Evolutionary conservation across 768 basidiomycete genomes (phyloP).

Genomic region (Lyophyllum shimeji): DNA sequence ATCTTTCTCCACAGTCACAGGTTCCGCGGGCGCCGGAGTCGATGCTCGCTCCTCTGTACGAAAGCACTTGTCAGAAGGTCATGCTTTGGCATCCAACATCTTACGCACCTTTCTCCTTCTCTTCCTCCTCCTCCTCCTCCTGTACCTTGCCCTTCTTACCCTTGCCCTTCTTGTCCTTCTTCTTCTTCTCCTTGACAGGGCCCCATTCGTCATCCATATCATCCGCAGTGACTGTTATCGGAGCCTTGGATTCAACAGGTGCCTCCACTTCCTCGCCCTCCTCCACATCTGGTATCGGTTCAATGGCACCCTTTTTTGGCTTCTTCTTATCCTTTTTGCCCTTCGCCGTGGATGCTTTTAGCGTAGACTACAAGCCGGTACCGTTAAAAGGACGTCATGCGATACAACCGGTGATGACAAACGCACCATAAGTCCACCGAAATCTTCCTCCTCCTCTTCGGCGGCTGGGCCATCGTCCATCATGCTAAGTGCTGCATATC

Average conservation of each 20-base stretch:
- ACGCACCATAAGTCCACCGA: conserved; percentile 75
- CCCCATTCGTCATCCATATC: conserved; percentile 77
- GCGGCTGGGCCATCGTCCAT: conserved; percentile 39
- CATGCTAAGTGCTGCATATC: conserved; percentile 49
- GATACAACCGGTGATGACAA: conserved; percentile 1
- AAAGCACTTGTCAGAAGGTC: conserved; percentile 8
- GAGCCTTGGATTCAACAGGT: conserved; percentile 34
- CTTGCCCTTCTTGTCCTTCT: conserved; percentile 63
- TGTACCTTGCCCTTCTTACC: conserved; percentile 44
- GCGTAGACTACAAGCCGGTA: conserved; percentile 46
- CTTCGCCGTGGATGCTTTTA: conserved; percentile 55
- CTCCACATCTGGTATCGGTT: conserved; percentile 27
- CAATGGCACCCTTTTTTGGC: conserved; percentile 51
- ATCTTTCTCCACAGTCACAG: conserved; percentile 26
- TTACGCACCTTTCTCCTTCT: conserved; percentile 22
- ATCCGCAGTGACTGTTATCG: conserved; percentile 62
- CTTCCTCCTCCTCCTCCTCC: conserved; percentile 39
- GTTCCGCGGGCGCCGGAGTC: conserved; percentile 23
- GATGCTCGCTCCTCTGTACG: conserved; percentile 21
- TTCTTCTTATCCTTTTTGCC: conserved; percentile 56
- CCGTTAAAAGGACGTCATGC: neutral
- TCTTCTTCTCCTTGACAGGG: conserved; percentile 55
- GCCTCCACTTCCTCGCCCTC: conserved; percentile 28
- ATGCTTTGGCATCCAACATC: neutral
- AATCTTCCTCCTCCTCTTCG: conserved; percentile 63